phyloP scores from a whole-genome alignment of 768 basidiomycete genomes.

The Boletus sp. region DNA sequence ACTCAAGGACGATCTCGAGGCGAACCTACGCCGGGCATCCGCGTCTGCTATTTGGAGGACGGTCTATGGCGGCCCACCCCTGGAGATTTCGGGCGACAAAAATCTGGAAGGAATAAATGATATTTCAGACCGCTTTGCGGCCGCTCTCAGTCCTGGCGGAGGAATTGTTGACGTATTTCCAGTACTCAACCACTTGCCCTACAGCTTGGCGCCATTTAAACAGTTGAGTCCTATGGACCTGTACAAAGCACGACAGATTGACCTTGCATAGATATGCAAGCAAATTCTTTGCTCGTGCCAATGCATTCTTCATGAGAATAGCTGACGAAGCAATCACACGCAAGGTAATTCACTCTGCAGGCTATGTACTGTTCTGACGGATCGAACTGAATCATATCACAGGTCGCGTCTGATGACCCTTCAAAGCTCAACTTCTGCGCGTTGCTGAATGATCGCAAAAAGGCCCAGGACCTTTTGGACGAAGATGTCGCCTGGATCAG shows the following conservation, averaged over 20 bases:
- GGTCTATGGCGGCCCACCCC: constrained; percentile 4
- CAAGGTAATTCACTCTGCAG: neutral
- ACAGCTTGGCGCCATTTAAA: constrained; percentile 7
- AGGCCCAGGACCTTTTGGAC: neutral
- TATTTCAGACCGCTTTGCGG: neutral
- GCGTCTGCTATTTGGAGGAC: constrained; percentile 8
- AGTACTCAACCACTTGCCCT: constrained; percentile 1
- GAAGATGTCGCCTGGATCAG: constrained; percentile 11
- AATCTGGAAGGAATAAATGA: constrained; percentile 4
- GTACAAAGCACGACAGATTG: neutral
- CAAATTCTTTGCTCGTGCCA: constrained; percentile 5
- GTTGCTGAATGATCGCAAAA: constrained; percentile 1
- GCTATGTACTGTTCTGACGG: neutral
- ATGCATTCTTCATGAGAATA: neutral
- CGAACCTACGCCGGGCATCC: constrained; percentile 3
- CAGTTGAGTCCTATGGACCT: neutral
- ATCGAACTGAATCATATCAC: neutral
- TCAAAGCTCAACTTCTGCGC: constrained; percentile 6
- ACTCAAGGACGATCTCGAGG: constrained; percentile 1
- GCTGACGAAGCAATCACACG: constrained; percentile 5
- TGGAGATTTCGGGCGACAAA: constrained; percentile 1
- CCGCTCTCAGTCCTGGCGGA: constrained; percentile 5
- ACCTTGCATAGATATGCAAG: constrained; percentile 2
- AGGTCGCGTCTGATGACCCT: constrained; percentile 3
- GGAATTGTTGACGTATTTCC: constrained; percentile 9